Evolutionary conservation across 2,329 filamentous ascomycete species (phyloP), one percentile per base, ranked within the genome.

Genomic region (Ophioceras dolichostomum): DNA sequence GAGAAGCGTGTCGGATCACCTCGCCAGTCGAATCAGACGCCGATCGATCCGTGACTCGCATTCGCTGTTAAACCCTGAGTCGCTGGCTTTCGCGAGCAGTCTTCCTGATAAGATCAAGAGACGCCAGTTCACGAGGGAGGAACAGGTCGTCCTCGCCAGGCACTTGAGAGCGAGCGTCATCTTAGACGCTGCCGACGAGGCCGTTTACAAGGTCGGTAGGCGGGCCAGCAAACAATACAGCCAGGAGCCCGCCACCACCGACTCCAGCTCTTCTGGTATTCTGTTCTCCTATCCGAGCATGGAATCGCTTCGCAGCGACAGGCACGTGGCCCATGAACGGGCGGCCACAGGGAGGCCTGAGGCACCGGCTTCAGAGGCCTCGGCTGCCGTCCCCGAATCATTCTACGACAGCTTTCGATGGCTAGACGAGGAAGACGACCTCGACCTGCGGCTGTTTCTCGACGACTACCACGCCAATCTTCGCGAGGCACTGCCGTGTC

Each of bases 41-140:
- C 51, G 50, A n/a, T 51, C 55, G 9, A 47, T 50, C 39, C 49
- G 50, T 19, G 57, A 55, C 32, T 47, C 53, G 32, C 53, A 49
- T 14, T 51, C 62, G 40, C 61, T 68, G 38, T n/a, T n/a, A n/a
- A 66, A 68, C 39, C 65, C 68, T 21, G 76, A 83, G 47, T 72
- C 72, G 38, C 66, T 73, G 44, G 85, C 82, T 64, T 87, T 79
- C 53, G 64, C 78, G 37, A 73, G 68, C 18, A 73, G 68, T 17
- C 64, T 87, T 30, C 82, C 84, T 16, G 74, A 82, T 43, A 86
- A 85, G 56, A 69, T 86, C 44, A 77, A 76, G 51, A 73, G 75
- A 45, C 75, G 73, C 45, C 73, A 82, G 43, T 80, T 87, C 54
- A 79, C 78, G 18, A 67, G 64, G 34, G 79, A 87, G 55, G 83